Evolutionary conservation across 352 stramenopile genomes (phyloP).

Genomic region (Aphanomyces stellatus): DNA sequence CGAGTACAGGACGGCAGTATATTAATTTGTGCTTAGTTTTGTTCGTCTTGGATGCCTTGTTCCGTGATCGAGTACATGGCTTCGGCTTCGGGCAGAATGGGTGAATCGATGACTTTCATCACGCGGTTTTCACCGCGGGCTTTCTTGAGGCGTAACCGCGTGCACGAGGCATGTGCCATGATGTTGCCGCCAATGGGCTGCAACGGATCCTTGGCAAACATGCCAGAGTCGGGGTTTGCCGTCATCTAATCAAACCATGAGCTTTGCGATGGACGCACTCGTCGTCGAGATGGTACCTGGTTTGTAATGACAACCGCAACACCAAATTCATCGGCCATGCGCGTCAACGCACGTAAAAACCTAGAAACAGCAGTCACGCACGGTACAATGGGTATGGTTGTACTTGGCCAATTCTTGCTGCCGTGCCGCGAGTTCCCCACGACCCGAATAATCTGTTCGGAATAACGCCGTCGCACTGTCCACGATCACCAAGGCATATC

Average conservation of each 20-base stretch:
- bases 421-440: conserved; percentile 95
- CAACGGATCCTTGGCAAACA: conserved; percentile 86
- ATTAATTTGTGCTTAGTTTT: conserved; percentile 77
- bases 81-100: conserved; percentile 96
- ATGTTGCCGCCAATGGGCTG: conserved; percentile 90
- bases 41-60: conserved; percentile 89
- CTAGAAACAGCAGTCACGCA: conserved; percentile 59
- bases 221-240: conserved; percentile 79
- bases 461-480: conserved; percentile 98
- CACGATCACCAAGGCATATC: conserved; percentile 94
- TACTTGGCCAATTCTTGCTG: conserved; percentile 83
- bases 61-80: conserved; percentile 97
- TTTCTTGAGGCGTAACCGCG: conserved; percentile 92
- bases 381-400: neutral
- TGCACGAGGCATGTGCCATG: conserved; percentile 79
- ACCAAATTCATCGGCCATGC: conserved; percentile 98
- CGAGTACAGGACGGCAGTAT: too few species aligned
- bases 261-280: neutral
- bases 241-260: conserved; percentile 51
- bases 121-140: conserved; percentile 97
- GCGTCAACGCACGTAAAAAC: conserved; percentile 95
- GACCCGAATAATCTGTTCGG: conserved; percentile 97
- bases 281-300: conserved; percentile 34
- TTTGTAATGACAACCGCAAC: conserved; percentile 91
- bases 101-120: conserved; percentile 96